A percentile compares a stretch with the other conserved stretches of the same genome.
Evolutionary conservation across 345 rosid species (phyloP).

Genomic region (Eucalyptus polybractea): DNA sequence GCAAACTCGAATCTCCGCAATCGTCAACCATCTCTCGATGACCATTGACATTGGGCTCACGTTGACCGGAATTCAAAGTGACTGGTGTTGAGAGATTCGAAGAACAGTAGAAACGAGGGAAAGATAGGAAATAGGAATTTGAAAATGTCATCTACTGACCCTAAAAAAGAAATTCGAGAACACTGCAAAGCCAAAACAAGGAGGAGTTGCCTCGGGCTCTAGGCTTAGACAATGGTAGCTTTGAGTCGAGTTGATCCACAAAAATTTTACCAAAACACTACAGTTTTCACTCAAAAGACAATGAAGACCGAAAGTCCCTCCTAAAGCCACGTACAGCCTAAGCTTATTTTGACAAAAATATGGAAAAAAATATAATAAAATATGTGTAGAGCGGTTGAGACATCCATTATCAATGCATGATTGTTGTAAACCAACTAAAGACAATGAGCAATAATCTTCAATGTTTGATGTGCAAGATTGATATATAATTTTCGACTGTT

Average conservation of each 20-base stretch:
- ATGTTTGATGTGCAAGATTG: too few relatives aligned
- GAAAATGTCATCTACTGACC: too few relatives aligned
- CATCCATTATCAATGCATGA: too few relatives aligned
- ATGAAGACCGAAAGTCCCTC: background rate
- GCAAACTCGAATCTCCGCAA: background rate
- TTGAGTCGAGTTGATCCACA: background rate
- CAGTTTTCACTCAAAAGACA: background rate
- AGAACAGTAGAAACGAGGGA: background rate
- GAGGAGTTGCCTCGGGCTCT: background rate
- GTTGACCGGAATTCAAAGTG: background rate
- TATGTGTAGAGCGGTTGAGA: too few relatives aligned
- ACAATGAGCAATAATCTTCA: too few relatives aligned
- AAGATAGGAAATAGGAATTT: background rate
- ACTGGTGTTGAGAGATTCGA: background rate
- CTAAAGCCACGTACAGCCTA: background rate
- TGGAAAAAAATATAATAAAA: too few relatives aligned
- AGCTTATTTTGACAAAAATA: too few relatives aligned
- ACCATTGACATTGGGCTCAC: background rate
- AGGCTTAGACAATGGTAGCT: background rate
- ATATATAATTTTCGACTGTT: too few relatives aligned
- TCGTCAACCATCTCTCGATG: background rate
- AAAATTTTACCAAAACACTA: too few relatives aligned
- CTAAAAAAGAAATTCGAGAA: too few relatives aligned
- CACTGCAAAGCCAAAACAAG: background rate
- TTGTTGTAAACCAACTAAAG: too few relatives aligned